Percentiles rank a stretch among this genome's conserved stretches.
Conservation (phyloP, 2,329 filamentous ascomycete species). For the Onygena corvina region DNA sequence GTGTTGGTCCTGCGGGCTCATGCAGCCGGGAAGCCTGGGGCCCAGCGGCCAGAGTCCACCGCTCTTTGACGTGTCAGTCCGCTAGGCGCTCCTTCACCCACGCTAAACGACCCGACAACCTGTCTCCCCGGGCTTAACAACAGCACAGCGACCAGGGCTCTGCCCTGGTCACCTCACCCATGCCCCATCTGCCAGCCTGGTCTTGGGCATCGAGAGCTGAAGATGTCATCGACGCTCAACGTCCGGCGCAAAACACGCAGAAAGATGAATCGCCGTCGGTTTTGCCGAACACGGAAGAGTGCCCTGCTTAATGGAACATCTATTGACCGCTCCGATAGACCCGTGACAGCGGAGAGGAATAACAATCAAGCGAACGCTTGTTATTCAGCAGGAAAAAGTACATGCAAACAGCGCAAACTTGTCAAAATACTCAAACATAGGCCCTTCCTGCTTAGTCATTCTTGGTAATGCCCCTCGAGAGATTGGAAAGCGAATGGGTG, state of each 20-base stretch:
- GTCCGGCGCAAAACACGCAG: too few relatives aligned
- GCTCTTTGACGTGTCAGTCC: slow-evolving; percentile 8
- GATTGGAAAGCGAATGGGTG: not conserved
- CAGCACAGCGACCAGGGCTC: not conserved
- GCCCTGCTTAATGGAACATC: not conserved
- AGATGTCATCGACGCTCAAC: not conserved
- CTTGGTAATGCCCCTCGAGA: not conserved
- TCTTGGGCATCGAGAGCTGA: not conserved
- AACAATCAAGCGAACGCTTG: not conserved
- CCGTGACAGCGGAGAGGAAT: not conserved
- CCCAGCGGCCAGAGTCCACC: slow-evolving; percentile 4
- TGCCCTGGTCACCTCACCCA: not conserved
- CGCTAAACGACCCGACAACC: not conserved
- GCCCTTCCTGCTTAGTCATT: not conserved
- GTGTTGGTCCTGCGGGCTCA: not conserved
- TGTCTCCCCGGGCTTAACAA: not conserved
- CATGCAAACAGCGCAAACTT: not conserved
- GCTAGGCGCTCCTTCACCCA: not conserved
- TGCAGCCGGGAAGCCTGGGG: not conserved
- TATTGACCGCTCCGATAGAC: not conserved
- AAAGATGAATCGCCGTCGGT: not conserved
- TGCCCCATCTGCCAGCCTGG: too few relatives aligned
- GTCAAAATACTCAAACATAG: not conserved
- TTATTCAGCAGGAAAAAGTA: not conserved
- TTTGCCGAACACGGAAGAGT: not conserved